phyloP scores from a whole-genome alignment of 345 rosid species.

The Aurinia saxatilis region DNA sequence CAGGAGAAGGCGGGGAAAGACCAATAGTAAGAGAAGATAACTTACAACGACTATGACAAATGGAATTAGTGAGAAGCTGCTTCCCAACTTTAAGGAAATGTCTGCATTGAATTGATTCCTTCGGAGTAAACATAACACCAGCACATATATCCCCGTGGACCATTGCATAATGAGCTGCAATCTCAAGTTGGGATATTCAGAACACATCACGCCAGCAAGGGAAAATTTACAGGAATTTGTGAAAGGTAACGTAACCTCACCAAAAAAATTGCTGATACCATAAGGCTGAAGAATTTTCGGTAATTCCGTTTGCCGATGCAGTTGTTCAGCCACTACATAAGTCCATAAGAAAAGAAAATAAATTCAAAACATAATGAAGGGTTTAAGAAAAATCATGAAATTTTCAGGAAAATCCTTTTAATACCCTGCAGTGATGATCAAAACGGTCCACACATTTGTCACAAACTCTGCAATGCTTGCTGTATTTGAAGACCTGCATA shows the following conservation, averaged over 20 bases:
- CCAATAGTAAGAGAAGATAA: not conserved
- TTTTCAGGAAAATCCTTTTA: not conserved
- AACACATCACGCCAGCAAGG: not conserved
- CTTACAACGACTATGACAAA: conserved; percentile 91
- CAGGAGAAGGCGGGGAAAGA: not conserved
- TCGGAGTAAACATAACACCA: conserved; percentile 70
- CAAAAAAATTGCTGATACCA: conserved; percentile 79
- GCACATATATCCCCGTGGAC: conserved; percentile 78
- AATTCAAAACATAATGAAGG: not conserved
- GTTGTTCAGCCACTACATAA: conserved; percentile 91
- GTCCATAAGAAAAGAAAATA: conserved; percentile 11
- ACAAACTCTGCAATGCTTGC: conserved; percentile 97
- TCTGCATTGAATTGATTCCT: conserved; percentile 59
- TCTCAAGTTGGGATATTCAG: conserved; percentile 31
- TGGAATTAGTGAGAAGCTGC: conserved; percentile 91
- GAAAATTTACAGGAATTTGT: not conserved
- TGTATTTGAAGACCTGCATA: conserved; percentile 83
- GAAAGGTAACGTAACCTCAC: conserved; percentile 38
- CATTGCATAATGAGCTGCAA: conserved; percentile 98
- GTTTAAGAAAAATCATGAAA: not conserved
- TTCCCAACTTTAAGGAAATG: conserved; percentile 78
- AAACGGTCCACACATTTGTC: conserved; percentile 91
- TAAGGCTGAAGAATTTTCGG: conserved; percentile 85
- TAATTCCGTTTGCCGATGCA: conserved; percentile 87
- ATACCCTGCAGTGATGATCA: conserved; percentile 99